These are phyloP conservation scores for Candida sakaeoensis DNA, from an alignment of 805 yeast genomes.

Conservation along the genomic window DNA sequence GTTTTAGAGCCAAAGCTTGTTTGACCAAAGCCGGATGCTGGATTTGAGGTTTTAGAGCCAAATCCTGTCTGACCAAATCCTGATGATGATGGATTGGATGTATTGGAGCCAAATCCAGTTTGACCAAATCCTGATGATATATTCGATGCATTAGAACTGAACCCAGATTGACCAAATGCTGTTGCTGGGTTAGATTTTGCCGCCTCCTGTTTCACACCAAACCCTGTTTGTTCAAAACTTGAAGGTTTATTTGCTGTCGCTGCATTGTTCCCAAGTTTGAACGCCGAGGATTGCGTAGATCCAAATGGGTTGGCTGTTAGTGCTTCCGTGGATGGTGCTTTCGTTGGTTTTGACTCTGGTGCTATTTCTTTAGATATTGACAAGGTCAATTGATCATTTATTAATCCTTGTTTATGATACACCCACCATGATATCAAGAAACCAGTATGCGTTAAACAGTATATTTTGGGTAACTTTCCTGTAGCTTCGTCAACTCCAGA, in stretches of 20 bases:
- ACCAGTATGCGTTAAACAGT: slow-evolving; percentile 63
- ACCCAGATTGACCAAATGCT: slow-evolving; percentile 11
- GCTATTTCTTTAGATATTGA: slow-evolving; percentile 8
- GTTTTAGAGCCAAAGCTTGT: slow-evolving; percentile 9
- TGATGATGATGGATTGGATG: slow-evolving; percentile 4
- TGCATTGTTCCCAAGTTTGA: slow-evolving; percentile 7
- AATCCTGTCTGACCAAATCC: slow-evolving; percentile 9
- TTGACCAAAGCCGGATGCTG: slow-evolving; percentile 10
- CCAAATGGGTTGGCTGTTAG: slow-evolving; percentile 14
- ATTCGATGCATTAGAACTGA: slow-evolving; percentile 4
- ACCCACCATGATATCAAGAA: slow-evolving; percentile 60
- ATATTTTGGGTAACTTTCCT: slow-evolving; percentile 60
- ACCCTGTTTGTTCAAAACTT: slow-evolving; percentile 9
- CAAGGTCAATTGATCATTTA: slow-evolving; percentile 26
- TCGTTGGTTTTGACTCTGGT: not conserved
- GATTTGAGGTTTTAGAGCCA: slow-evolving; percentile 5
- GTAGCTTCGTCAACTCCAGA: slow-evolving; percentile 52
- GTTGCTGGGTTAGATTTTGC: slow-evolving; percentile 7
- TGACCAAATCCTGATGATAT: slow-evolving; percentile 4
- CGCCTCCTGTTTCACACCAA: slow-evolving; percentile 1
- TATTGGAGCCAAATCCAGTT: not conserved
- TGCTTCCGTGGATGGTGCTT: not conserved
- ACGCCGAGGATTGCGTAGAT: slow-evolving; percentile 12
- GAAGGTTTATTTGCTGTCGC: slow-evolving; percentile 15
- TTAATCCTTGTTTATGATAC: slow-evolving; percentile 52